Evolutionary conservation across 2,329 filamentous ascomycete species (phyloP).

Genomic region (Neofusicoccum cordaticola): DNA sequence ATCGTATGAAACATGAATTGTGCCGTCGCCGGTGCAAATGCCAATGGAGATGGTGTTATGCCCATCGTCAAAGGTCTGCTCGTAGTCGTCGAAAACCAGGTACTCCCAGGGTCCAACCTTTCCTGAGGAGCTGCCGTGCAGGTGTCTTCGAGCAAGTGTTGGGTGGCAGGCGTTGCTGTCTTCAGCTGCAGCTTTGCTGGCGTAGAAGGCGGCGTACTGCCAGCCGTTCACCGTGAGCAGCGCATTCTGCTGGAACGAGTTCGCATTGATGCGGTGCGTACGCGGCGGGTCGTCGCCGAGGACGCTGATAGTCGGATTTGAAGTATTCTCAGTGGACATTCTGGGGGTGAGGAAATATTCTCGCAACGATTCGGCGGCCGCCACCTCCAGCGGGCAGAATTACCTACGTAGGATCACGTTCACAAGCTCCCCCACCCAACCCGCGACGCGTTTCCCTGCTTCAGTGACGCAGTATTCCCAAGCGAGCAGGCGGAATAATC

Average conservation of each 20-base stretch:
- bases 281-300: slow-evolving; percentile 30
- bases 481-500: not conserved
- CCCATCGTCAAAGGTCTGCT: slow-evolving; percentile 50
- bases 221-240: slow-evolving; percentile 48
- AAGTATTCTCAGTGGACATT: not conserved
- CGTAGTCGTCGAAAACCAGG: slow-evolving; percentile 49
- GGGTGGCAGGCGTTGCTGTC: slow-evolving; percentile 39
- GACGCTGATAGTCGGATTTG: not conserved
- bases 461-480: not conserved
- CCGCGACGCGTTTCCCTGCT: not conserved
- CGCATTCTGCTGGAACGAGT: slow-evolving; percentile 51
- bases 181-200: slow-evolving; percentile 24
- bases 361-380: no score
- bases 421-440: not conserved
- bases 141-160: slow-evolving; percentile 46
- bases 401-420: not conserved
- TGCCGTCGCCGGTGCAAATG: slow-evolving; percentile 49
- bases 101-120: slow-evolving; percentile 41
- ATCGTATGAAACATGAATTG: slow-evolving; percentile 54
- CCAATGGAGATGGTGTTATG: slow-evolving; percentile 55
- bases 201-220: slow-evolving; percentile 51
- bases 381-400: not conserved
- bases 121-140: slow-evolving; percentile 33
- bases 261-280: slow-evolving; percentile 44
- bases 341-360: not conserved